These are phyloP conservation scores for Boletus pseudopeckii DNA, from an alignment of 768 basidiomycete species.

Conservation along the genomic window DNA sequence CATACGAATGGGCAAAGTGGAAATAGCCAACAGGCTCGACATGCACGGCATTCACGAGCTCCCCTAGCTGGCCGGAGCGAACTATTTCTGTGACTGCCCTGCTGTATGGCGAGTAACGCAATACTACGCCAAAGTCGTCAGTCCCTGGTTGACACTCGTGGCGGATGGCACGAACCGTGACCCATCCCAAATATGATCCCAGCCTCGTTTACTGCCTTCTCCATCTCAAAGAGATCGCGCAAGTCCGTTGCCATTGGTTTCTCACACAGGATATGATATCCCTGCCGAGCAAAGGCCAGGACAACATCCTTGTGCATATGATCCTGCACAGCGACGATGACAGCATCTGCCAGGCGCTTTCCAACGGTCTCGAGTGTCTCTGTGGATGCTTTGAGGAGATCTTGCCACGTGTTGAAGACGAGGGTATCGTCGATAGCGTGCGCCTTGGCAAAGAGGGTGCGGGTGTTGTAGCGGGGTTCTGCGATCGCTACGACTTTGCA, in stretches of 20 bases:
- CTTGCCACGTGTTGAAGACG: slow-evolving; percentile 69
- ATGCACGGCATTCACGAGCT: slow-evolving; percentile 79
- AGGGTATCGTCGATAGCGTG: slow-evolving; percentile 65
- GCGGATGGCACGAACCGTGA: slow-evolving; percentile 53
- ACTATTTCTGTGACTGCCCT: slow-evolving; percentile 66
- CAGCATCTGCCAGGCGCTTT: slow-evolving; percentile 75
- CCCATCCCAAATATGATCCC: slow-evolving; percentile 82
- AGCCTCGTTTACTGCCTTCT: slow-evolving; percentile 63
- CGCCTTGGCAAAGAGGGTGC: slow-evolving; percentile 49
- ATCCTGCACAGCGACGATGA: slow-evolving; percentile 80
- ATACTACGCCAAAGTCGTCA: slow-evolving; percentile 44
- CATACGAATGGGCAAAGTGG: slow-evolving; percentile 89
- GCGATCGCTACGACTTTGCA: slow-evolving; percentile 85
- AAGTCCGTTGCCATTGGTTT: slow-evolving; percentile 85
- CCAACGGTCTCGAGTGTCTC: slow-evolving; percentile 63
- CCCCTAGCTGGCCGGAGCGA: slow-evolving; percentile 66
- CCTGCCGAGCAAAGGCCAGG: slow-evolving; percentile 70
- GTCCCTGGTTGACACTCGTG: background rate
- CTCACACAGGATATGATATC: slow-evolving; percentile 89
- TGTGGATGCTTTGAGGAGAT: slow-evolving; percentile 63
- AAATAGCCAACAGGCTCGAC: slow-evolving; percentile 84
- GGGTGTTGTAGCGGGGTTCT: slow-evolving; percentile 72
- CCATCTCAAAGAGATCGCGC: slow-evolving; percentile 73
- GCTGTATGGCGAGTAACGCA: slow-evolving; percentile 86
- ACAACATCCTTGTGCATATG: slow-evolving; percentile 73